Base-by-base conservation (phyloP, 106 monocot species). In the Alisma plantagoaquatica region DNA sequence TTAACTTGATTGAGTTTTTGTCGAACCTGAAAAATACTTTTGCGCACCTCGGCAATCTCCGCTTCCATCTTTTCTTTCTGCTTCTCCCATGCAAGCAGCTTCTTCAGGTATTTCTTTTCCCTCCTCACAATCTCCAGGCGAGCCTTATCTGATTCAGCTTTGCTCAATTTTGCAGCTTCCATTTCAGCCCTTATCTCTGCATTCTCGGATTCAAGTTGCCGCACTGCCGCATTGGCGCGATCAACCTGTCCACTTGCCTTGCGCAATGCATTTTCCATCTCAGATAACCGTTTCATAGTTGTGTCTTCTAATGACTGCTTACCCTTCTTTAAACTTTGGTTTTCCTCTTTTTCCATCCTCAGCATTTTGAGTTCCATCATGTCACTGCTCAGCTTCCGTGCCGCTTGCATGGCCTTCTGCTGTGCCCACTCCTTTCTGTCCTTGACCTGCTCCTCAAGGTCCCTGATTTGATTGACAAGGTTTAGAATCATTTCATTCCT, bases 401-500 rank as follows among this genome's bases (percentile, higher is more conserved):
- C 96, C 0, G 96, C 96, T 60, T 98, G 88, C 31, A 90, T 43
- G 3, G 89, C 89, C 66, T 85, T 89, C 52, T 82, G 54, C 58
- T 89, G 89, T 3, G 96, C 96, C 89, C 96, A 89, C 41, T 90
- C 81, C 56, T 69, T 89, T 29, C 89, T 68, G 26, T 98, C 89
- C 20, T 77, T 82, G 47, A 98, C 67, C 66, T 85, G 80, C 15
- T 12, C 52, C 49, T 85, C 84, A 19, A 89, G 63, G 17, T 85
- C 81, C 43, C 79, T 22, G 19, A 87, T 79, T 53, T 85, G 73
- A 8, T 63, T 29, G 3, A 78, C 46, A n/a, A 85, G 38, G 17
- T 67, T 70, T 55, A 66, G 33, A 26, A 98, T 71, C 75, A 67
- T 82, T 46, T 76, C 77, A 27, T 70, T 74, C 63, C 73, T 81